Evolutionary conservation across 2,329 filamentous ascomycete genomes (phyloP), one percentile per base, ranked within the genome.

Genomic region (Coleophoma crateriformis): DNA sequence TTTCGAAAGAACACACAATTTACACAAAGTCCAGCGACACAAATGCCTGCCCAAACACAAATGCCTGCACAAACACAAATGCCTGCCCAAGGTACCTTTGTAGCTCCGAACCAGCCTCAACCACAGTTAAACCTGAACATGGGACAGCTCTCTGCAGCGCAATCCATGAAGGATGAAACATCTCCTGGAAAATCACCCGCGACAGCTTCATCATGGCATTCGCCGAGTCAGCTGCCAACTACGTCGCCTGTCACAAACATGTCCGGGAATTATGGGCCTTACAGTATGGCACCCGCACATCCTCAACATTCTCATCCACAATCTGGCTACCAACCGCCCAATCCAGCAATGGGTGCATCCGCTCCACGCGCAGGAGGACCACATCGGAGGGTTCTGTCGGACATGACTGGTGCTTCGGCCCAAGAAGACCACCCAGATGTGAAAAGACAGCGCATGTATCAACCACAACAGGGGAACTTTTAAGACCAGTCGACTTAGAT

Each of bases 1-100:
- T 76, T 96, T 53, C 84, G 95, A 64, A 90, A 89, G 63, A 79
- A 56, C 12, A 40, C 22, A 3, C 46, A 49, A 22, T 62, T 58
- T 40, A 53, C 54, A 33, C 27, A 27, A 27, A 27, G 27, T 27
- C 27, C 27, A 27, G 27, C 27, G 27, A 27, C 27, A 27, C 27
- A 27, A 27, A 27, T 27, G 27, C 27, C 27, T 27, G 49, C 48
- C 22, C 33, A 47, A 11, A 40, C 53, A 11, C 58, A 54, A 49
- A 60, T 27, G 27, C 27, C 27, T 27, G 49, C 48, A 32, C 33
- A 47, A 11, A 40, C 53, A 11, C 58, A 54, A 49, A 60, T 62
- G 51, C 44, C 53, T 48, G 56, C 61, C 33, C 49, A 57, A 45
- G 57, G 50, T 39, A 54, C 51, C 3, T 66, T 62, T 48, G 50